A percentile compares a stretch with the other conserved stretches of the same genome.
These are phyloP conservation scores for Tolypocladium album DNA, from an alignment of 2,329 filamentous ascomycete species.

Conservation along the genomic window DNA sequence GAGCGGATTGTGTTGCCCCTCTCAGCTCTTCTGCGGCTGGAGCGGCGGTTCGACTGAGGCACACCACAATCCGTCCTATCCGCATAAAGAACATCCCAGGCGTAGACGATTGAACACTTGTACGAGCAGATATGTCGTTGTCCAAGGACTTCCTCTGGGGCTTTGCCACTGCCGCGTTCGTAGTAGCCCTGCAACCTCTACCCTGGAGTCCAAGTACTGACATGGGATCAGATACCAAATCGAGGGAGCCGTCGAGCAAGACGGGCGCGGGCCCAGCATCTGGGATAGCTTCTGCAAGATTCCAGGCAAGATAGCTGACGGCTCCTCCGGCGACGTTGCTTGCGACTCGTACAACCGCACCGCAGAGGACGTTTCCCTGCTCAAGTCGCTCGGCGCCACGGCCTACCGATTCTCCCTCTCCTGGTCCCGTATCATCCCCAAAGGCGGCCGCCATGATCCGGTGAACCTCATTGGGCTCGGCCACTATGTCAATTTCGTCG, in stretches of 20 bases:
- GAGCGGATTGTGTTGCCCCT: not conserved
- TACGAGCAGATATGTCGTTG: conserved; percentile 37
- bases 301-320: not conserved
- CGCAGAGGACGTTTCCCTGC: not conserved
- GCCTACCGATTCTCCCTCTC: not conserved
- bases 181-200: not conserved
- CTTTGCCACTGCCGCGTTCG: conserved; percentile 58
- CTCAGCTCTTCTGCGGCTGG: not conserved
- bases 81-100: not conserved
- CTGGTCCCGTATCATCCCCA: not conserved
- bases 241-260: not conserved
- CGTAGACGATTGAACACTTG: not conserved
- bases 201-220: not conserved
- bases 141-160: conserved; percentile 68
- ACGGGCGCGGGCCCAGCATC: not conserved
- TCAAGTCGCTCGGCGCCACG: not conserved
- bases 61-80: not conserved
- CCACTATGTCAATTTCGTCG: not conserved
- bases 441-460: not conserved
- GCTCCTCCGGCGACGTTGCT: not conserved
- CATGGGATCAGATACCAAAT: not conserved
- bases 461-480: not conserved
- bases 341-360: not conserved
- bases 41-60: not conserved
- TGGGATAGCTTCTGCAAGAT: not conserved